These are phyloP conservation scores for Tetradesmus lagerheimii DNA, from an alignment of 139 green algal genomes.

Conservation along the genomic window DNA sequence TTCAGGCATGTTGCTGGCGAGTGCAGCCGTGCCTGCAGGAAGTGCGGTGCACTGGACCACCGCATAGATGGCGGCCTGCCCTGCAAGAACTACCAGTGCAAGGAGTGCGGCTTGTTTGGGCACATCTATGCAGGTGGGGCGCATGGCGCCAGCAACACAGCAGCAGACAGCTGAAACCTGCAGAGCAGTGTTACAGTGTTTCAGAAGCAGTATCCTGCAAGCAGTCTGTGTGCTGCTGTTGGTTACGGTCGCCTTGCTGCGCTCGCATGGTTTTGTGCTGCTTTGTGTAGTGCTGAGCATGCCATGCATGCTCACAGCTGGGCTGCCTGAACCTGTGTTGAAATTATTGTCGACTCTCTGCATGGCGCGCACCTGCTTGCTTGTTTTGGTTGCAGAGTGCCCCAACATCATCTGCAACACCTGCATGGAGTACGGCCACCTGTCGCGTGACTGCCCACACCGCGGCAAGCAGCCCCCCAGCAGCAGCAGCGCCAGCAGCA, in stretches of 20 bases:
- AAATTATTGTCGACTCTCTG: background rate
- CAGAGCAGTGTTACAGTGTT: background rate
- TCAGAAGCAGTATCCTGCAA: background rate
- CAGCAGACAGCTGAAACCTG: background rate
- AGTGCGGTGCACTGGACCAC: conserved; percentile 37
- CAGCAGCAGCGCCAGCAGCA: conserved; percentile 2
- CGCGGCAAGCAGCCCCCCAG: background rate
- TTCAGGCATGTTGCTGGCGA: conserved; percentile 41
- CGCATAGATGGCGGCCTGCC: conserved; percentile 39
- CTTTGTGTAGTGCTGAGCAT: background rate
- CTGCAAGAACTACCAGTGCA: conserved; percentile 49
- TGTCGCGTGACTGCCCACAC: conserved; percentile 10
- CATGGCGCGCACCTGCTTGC: background rate
- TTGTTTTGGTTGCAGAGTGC: background rate
- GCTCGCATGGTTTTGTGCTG: background rate
- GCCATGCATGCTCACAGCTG: background rate
- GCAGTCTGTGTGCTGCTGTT: background rate
- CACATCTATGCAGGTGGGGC: conserved; percentile 31
- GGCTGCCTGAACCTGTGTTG: background rate
- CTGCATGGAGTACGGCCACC: conserved; percentile 36
- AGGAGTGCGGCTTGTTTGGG: conserved; percentile 41
- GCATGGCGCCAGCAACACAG: background rate
- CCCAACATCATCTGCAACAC: conserved; percentile 45
- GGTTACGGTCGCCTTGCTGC: background rate
- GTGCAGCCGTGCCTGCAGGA: conserved; percentile 31